Evolutionary conservation across 257 asterid genomes (phyloP), one percentile per base, ranked within the genome.

Genomic region (Apocynum venetum): DNA sequence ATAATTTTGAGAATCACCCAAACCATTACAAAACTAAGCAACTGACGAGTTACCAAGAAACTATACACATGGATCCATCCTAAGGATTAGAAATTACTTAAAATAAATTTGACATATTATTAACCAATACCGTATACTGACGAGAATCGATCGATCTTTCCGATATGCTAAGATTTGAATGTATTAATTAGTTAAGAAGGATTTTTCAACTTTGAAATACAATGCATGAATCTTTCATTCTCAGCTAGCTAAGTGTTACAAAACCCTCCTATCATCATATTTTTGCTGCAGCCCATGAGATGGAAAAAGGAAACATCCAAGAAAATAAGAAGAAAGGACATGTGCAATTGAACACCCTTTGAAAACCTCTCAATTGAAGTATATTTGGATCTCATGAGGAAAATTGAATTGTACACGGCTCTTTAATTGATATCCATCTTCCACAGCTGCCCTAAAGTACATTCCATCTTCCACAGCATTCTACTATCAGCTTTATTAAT

Each of bases 291-390:
- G 86, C 77, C 86, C 79, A 71, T 81, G 86, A 55, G 48, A 78
- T 64, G 80, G 80, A 81, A 78, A 25, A 71, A 75, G 83, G 94
- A 90, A 92, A 41, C 86, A 76, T 79, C 91, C 91, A 9, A 82
- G 94, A 90, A 90, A 85, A 79, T 75, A 44, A 17, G 57, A 85
- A 80, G 89, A 80, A 89, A 82, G 69, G 55, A 46, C 47, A 6
- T 4, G 71, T 60, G 86, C 79, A 89, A 87, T 65, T 14, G n/a
- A 53, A 14, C 79, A 72, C 64, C 59, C 49, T 35, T 73, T 14
- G n/a, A 53, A 14, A 81, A 72, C 64, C 59, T 59, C 43, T 73
- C 48, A 66, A 66, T 9, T 4, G 25, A 51, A 35, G 36, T 13
- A 46, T 56, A 56, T 49, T 59, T 67, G 51, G 76, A 65, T 47